Evolutionary conservation across 2,329 filamentous ascomycete genomes (phyloP), one percentile per base, ranked within the genome.

Genomic region (Chaetothyriales sp.): DNA sequence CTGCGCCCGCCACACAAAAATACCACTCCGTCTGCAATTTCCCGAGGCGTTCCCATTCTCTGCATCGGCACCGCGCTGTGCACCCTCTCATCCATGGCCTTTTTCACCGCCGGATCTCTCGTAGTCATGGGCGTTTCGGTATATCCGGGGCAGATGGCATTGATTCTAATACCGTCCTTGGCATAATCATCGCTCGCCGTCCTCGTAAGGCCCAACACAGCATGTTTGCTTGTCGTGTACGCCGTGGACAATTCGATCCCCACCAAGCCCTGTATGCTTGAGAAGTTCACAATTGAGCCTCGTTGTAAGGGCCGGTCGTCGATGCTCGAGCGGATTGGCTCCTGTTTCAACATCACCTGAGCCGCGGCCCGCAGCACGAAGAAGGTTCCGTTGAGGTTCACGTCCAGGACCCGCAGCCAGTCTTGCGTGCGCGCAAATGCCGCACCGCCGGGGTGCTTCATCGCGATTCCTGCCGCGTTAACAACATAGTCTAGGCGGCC

Each of bases 51-150:
- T 0, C 75, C 75, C 71, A 77, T 76, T 6, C 75, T 64, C 50
- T 64, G 44, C 33, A 81, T 67, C 60, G 81, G 73, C 52, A 72
- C 72, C 60, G 70, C 68, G 0, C 62, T 61, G 51, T 70, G 66
- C 67, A 70, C 72, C 5, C 62, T 63, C 7, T 65, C 64, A 18
- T 63, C 58, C 4, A 67, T 61, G 62, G 88, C 84, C 0, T 88
- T 87, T 58, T 78, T 84, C 57, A 84, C 75, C 58, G 81, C 75
- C 62, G 94, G 92, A 25, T 94, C 76, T 51, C 78, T 77, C 64
- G 86, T 80, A 1, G 90, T 85, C 89, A 95, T 94, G 20, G 83
- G 80, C 0, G 75, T 78, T 19, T 76, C 66, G 40, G 78, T 75
- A 54, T 78, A 75, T 0, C 74, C 75, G 0, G 74, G 74, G 51